A percentile compares a stretch with the other conserved stretches of the same genome.
phyloP scores from a whole-genome alignment of 345 rosid species.

The Eucalyptus cladocalyx region DNA sequence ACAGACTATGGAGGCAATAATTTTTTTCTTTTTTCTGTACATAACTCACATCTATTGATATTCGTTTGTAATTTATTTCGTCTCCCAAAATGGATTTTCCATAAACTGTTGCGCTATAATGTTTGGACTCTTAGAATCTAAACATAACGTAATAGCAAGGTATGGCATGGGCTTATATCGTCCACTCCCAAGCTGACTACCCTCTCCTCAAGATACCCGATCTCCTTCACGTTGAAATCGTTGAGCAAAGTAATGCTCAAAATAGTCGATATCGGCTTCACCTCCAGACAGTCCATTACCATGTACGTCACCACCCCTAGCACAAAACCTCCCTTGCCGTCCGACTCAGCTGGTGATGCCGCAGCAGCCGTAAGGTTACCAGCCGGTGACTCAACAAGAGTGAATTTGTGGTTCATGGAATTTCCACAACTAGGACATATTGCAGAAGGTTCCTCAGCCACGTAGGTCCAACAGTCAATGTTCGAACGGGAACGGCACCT shows the following conservation, averaged over 20 bases:
- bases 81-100: not conserved
- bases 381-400: not conserved
- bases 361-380: not conserved
- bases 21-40: too few species aligned
- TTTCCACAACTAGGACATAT: not conserved
- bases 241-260: constrained; percentile 1
- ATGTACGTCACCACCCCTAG: constrained; percentile 12
- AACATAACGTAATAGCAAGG: not conserved
- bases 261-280: constrained; percentile 14
- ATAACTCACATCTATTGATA: not conserved
- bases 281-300: constrained; percentile 16
- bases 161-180: not conserved
- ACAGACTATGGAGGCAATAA: too few species aligned
- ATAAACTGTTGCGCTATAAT: not conserved
- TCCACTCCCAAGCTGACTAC: not conserved
- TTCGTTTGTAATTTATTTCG: not conserved
- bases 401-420: not conserved
- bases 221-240: constrained; percentile 1
- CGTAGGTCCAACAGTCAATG: not conserved
- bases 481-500: not conserved
- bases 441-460: not conserved
- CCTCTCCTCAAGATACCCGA: not conserved
- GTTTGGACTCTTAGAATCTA: not conserved
- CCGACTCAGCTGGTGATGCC: not conserved
- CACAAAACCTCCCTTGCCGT: constrained; percentile 4